Percentiles rank a stretch among this genome's conserved stretches.
These are phyloP conservation scores for Fonsecaea erecta DNA, from an alignment of 2,329 filamentous ascomycete genomes.

Conservation along the genomic window DNA sequence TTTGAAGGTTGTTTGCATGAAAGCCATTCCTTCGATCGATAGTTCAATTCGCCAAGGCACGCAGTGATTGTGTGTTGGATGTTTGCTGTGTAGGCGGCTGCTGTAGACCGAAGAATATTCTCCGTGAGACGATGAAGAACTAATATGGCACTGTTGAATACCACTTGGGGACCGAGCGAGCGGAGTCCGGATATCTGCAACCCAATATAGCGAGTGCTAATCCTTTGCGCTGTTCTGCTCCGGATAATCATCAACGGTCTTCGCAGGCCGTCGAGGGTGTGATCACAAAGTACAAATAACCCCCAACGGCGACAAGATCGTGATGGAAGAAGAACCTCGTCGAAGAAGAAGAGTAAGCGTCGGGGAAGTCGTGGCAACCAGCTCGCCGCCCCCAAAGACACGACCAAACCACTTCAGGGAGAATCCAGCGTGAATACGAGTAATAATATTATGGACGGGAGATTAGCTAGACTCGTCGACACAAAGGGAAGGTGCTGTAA, in stretches of 20 bases:
- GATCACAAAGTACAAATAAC: background rate
- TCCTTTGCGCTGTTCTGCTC: background rate
- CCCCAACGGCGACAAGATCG: background rate
- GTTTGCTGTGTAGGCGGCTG: background rate
- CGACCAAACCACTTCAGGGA: background rate
- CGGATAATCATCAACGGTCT: background rate
- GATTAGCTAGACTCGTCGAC: background rate
- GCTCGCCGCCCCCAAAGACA: background rate
- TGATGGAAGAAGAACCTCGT: background rate
- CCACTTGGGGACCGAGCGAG: background rate
- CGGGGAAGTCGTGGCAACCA: background rate
- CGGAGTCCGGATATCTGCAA: background rate
- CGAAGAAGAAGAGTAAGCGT: background rate
- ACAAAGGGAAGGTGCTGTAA: background rate
- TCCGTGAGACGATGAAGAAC: background rate
- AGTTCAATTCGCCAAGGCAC: background rate
- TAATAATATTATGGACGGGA: background rate
- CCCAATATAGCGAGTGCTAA: background rate
- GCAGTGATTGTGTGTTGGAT: background rate
- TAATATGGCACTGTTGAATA: background rate
- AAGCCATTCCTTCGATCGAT: constrained; percentile 24
- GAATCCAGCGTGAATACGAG: background rate
- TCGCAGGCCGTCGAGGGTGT: background rate
- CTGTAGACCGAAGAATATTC: background rate
- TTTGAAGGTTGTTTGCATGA: constrained; percentile 33